A percentile compares a stretch with the other conserved stretches of the same genome.
Evolutionary conservation across 169 alveolate genomes (phyloP).

Genomic region (Cryptosporidium viatorum): DNA sequence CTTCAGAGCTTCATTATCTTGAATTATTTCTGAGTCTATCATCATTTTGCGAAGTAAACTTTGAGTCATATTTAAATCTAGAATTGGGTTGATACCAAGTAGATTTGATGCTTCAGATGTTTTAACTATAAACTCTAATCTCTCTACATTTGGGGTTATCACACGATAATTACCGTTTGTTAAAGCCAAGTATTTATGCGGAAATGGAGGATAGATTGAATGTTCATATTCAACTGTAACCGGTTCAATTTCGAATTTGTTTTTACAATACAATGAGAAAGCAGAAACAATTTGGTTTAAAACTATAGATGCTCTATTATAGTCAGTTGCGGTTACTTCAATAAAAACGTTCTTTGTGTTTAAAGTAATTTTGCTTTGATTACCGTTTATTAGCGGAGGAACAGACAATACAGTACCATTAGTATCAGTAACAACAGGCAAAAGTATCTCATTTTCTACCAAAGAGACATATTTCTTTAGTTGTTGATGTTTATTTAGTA

Average conservation of each 20-base stretch:
- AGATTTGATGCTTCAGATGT: constrained; percentile 78
- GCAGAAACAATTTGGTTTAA: constrained; percentile 82
- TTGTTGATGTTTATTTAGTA: constrained; percentile 85
- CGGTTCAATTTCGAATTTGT: constrained; percentile 84
- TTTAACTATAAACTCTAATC: constrained; percentile 49
- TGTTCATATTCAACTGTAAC: constrained; percentile 82
- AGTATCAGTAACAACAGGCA: constrained; percentile 94
- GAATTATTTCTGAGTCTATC: constrained; percentile 79
- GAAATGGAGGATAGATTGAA: constrained; percentile 6
- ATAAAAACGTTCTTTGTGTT: constrained; percentile 94
- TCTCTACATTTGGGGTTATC: constrained; percentile 28
- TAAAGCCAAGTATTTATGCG: constrained; percentile 5
- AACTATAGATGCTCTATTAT: constrained; percentile 78
- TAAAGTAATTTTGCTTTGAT: constrained; percentile 93
- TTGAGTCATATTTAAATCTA: neutral
- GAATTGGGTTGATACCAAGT: constrained; percentile 49
- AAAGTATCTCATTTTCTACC: constrained; percentile 85
- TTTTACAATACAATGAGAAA: constrained; percentile 86
- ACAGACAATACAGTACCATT: constrained; percentile 92
- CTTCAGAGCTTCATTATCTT: constrained; percentile 72
- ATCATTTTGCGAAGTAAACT: constrained; percentile 79
- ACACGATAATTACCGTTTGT: constrained; percentile 16
- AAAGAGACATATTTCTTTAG: constrained; percentile 90
- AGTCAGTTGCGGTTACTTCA: constrained; percentile 95
- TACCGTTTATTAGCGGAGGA: constrained; percentile 98